These are phyloP conservation scores for Filosporella fistucella DNA, from an alignment of 495 filamentous ascomycete species.

Conservation along the genomic window DNA sequence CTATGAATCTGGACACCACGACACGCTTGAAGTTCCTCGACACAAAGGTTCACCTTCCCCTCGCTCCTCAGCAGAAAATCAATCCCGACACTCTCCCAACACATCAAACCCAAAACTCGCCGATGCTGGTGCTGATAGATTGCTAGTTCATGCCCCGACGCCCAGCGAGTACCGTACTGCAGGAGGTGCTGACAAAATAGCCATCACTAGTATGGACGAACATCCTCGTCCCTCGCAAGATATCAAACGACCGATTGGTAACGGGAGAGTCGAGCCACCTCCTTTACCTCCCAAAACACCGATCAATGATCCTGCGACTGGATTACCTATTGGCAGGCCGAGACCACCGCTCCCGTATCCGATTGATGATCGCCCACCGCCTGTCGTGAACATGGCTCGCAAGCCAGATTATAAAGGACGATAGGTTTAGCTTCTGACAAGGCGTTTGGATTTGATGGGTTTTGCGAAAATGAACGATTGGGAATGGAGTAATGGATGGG, in stretches of 20 bases:
- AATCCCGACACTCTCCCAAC: constrained; percentile 9
- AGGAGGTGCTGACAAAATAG: constrained; percentile 54
- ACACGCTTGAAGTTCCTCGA: constrained; percentile 28
- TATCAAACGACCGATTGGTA: constrained; percentile 23
- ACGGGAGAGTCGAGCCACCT: constrained; percentile 58
- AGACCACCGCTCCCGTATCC: constrained; percentile 63
- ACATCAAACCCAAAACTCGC: constrained; percentile 18
- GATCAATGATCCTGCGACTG: constrained; percentile 46
- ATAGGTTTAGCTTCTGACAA: neutral
- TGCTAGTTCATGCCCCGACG: constrained; percentile 47
- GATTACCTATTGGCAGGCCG: constrained; percentile 8
- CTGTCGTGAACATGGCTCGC: constrained; percentile 73
- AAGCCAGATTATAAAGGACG: constrained; percentile 65
- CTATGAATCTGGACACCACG: constrained; percentile 25
- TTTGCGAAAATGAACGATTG: neutral
- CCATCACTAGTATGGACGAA: constrained; percentile 53
- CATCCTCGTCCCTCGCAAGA: constrained; percentile 35
- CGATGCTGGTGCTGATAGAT: constrained; percentile 35
- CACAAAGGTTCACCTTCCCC: constrained; percentile 27
- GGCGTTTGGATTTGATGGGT: constrained; percentile 3
- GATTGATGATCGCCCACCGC: constrained; percentile 74
- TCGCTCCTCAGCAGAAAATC: constrained; percentile 23
- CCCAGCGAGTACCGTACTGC: constrained; percentile 44
- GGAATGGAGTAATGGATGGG: too few relatives aligned
- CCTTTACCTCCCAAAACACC: constrained; percentile 85